Conservation (phyloP, 2,329 filamentous ascomycete genomes). For the Drechslera avenae region DNA sequence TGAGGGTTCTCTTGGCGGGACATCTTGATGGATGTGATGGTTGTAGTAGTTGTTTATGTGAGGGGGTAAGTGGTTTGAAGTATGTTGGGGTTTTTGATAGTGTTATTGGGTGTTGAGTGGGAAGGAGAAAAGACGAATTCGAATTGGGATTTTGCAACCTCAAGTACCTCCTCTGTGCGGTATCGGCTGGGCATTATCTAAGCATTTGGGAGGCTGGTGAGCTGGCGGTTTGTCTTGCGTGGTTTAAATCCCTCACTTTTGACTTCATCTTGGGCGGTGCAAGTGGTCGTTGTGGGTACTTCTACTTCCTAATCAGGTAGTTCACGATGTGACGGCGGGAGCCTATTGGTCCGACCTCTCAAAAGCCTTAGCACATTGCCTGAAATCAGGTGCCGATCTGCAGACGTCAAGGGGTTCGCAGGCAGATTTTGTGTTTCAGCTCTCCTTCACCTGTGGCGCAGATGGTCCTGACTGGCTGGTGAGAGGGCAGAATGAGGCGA, state of each 20-base stretch:
- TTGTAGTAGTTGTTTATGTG: not conserved
- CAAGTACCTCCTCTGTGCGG: conserved; percentile 1
- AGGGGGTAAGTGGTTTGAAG: not conserved
- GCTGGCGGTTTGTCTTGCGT: not conserved
- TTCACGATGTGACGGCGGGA: not conserved
- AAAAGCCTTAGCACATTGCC: not conserved
- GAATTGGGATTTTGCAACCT: not conserved
- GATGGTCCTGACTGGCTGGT: not conserved
- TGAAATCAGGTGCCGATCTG: not conserved
- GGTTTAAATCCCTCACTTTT: not conserved
- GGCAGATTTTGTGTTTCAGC: not conserved
- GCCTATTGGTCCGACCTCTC: conserved; percentile 5
- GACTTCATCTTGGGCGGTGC: not conserved
- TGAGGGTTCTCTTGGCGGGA: not conserved
- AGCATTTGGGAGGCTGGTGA: conserved; percentile 2
- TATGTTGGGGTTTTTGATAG: no score
- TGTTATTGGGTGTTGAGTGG: no score
- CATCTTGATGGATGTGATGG: not conserved
- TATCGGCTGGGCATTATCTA: conserved; percentile 2
- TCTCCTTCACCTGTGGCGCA: conserved; percentile 6
- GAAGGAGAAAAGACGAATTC: not conserved
- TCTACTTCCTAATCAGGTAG: not conserved
- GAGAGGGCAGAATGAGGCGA: not conserved
- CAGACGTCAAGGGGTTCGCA: not conserved
- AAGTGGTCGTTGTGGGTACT: not conserved